A percentile compares a stretch with the other conserved stretches of the same genome.
phyloP scores from a whole-genome alignment of 495 filamentous ascomycete genomes.

The Baudoinia panamericana region DNA sequence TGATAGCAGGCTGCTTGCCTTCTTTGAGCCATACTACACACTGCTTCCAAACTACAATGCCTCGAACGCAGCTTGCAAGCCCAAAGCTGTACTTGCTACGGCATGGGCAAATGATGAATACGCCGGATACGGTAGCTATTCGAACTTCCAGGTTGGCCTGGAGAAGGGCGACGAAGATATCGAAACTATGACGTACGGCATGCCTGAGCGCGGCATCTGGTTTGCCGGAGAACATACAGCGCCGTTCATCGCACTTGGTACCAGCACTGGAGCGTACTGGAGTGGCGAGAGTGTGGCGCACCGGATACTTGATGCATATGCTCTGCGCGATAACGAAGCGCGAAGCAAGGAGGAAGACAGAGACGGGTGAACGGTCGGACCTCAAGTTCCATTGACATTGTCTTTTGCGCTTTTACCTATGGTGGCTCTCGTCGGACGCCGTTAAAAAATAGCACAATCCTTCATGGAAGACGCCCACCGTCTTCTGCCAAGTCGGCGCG shows the following conservation, averaged over 20 bases:
- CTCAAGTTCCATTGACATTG: no score
- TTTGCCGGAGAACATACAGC: conserved; percentile 91
- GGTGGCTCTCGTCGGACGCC: no score
- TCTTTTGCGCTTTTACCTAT: no score
- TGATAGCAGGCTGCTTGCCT: conserved; percentile 37
- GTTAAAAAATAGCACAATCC: no score
- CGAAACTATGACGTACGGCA: conserved; percentile 54
- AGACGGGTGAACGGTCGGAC: no score
- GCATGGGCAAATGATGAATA: conserved; percentile 71
- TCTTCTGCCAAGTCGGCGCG: no score
- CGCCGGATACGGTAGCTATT: conserved; percentile 81
- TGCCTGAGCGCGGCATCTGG: conserved; percentile 63
- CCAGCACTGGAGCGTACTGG: conserved; percentile 83
- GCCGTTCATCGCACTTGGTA: conserved; percentile 78
- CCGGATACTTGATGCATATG: no score
- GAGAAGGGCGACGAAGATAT: conserved; percentile 61
- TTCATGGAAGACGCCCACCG: no score
- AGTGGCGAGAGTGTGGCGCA: conserved; percentile 68
- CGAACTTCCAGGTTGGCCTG: conserved; percentile 74
- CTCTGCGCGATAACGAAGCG: no score
- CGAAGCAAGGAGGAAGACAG: no score
- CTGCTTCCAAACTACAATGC: conserved; percentile 52
- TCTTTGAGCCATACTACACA: conserved; percentile 68
- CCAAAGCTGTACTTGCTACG: conserved; percentile 51
- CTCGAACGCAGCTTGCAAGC: conserved; percentile 43